These are phyloP conservation scores for Solanum hybrid DNA, from an alignment of 305 asterid species.

Conservation along the genomic window DNA sequence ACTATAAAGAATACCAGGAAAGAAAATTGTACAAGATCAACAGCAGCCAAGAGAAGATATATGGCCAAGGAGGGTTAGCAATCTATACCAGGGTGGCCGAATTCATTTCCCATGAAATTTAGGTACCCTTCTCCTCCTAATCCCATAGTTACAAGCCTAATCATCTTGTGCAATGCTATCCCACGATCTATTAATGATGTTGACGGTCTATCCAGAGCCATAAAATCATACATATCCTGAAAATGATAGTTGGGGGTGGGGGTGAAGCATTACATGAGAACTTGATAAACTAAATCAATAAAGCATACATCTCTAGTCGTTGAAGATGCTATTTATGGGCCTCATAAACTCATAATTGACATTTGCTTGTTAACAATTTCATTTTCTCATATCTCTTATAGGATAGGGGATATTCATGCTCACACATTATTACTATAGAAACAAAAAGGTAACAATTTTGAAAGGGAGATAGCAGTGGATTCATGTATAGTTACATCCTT, in stretches of 20 bases:
- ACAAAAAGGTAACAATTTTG: neutral
- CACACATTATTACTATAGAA: neutral
- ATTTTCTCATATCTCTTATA: neutral
- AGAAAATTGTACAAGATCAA: neutral
- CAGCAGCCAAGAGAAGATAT: neutral
- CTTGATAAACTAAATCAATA: neutral
- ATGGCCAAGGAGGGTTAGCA: neutral
- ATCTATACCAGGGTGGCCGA: constrained; percentile 94
- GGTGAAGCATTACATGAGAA: neutral
- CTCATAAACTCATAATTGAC: neutral
- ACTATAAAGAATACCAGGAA: constrained; percentile 7
- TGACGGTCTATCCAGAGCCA: constrained; percentile 93
- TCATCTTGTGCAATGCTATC: constrained; percentile 97
- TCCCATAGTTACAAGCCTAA: constrained; percentile 95
- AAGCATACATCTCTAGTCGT: neutral
- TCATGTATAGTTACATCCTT: neutral
- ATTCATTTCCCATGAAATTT: constrained; percentile 99
- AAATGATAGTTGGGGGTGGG: constrained; percentile 3
- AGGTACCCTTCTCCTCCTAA: constrained; percentile 99
- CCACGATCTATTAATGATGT: constrained; percentile 95
- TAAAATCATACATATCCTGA: constrained; percentile 99
- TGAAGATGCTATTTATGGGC: neutral
- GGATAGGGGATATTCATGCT: neutral
- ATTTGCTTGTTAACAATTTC: neutral
- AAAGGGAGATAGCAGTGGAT: neutral